Percentiles rank a stretch among this genome's conserved stretches.
These are phyloP conservation scores for Fusarium compactum DNA, from an alignment of 2,329 filamentous ascomycete species.

Conservation along the genomic window DNA sequence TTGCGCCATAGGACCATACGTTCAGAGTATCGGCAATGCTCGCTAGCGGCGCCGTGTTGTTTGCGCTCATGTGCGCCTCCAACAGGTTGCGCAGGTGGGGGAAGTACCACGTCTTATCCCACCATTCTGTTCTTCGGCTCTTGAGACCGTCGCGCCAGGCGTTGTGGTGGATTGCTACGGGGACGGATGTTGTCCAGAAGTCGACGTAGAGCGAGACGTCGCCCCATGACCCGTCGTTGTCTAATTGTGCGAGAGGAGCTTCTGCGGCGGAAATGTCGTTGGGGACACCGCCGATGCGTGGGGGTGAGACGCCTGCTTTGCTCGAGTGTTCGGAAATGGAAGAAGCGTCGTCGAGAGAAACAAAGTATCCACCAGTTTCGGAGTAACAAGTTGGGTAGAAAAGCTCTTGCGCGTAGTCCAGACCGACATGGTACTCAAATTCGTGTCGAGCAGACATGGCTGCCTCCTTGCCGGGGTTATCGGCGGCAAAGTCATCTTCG, in stretches of 20 bases:
- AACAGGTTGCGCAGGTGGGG: constrained; percentile 41
- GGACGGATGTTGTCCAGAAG: constrained; percentile 42
- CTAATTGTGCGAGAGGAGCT: constrained; percentile 30
- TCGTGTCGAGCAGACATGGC: constrained; percentile 27
- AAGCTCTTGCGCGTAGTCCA: constrained; percentile 49
- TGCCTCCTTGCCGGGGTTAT: constrained; percentile 33
- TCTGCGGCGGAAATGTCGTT: constrained; percentile 36
- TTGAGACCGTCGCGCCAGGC: constrained; percentile 45
- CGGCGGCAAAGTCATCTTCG: constrained; percentile 15
- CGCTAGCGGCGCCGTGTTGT: constrained; percentile 24
- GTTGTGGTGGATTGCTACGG: constrained; percentile 46
- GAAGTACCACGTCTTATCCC: constrained; percentile 47
- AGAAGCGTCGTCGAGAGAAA: constrained; percentile 32
- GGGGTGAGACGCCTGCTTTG: constrained; percentile 39
- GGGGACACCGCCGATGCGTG: constrained; percentile 41
- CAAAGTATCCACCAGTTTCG: constrained; percentile 45
- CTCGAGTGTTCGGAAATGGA: constrained; percentile 34
- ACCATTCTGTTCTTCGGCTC: constrained; percentile 39
- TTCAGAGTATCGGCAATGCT: constrained; percentile 29
- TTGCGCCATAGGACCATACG: constrained; percentile 31
- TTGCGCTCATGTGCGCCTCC: constrained; percentile 33
- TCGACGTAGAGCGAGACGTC: constrained; percentile 41
- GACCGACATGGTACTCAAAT: constrained; percentile 47
- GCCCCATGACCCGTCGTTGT: constrained; percentile 32
- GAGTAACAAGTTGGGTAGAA: constrained; percentile 49